Evolutionary conservation across 345 rosid species (phyloP).

Genomic region (Viola odorata): DNA sequence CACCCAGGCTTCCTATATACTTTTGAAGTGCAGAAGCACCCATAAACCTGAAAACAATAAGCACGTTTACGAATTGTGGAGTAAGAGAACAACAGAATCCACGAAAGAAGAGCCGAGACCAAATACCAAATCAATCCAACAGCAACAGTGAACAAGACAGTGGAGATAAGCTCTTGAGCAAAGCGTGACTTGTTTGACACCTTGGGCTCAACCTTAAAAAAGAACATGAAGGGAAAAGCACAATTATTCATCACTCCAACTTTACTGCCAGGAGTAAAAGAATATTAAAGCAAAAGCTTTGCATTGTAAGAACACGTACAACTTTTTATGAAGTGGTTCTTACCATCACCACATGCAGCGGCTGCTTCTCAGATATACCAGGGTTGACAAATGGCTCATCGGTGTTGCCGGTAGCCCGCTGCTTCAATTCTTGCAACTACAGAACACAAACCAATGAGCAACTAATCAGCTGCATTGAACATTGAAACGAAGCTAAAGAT

Average conservation of each 20-base stretch:
- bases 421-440: slow-evolving; percentile 92
- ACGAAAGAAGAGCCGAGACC: slow-evolving; percentile 7
- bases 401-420: slow-evolving; percentile 67
- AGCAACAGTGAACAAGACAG: slow-evolving; percentile 79
- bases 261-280: neutral
- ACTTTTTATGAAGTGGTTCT: slow-evolving; percentile 12
- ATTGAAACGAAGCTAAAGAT: neutral
- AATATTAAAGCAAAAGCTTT: neutral
- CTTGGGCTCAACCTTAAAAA: slow-evolving; percentile 95
- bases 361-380: slow-evolving; percentile 87
- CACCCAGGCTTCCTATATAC: slow-evolving; percentile 90
- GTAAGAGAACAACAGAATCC: neutral
- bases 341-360: slow-evolving; percentile 94
- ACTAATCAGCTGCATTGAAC: neutral
- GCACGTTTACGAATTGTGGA: neutral
- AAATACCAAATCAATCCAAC: slow-evolving; percentile 83
- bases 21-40: slow-evolving; percentile 96
- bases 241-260: neutral
- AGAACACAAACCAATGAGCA: neutral
- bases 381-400: slow-evolving; percentile 74
- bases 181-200: slow-evolving; percentile 73
- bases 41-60: slow-evolving; percentile 58
- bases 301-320: neutral
- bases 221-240: slow-evolving; percentile 12
- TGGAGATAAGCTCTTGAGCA: slow-evolving; percentile 87